Conservation (phyloP, 1,284 basidiomycete species). For the Thecaphora thlaspeos region DNA sequence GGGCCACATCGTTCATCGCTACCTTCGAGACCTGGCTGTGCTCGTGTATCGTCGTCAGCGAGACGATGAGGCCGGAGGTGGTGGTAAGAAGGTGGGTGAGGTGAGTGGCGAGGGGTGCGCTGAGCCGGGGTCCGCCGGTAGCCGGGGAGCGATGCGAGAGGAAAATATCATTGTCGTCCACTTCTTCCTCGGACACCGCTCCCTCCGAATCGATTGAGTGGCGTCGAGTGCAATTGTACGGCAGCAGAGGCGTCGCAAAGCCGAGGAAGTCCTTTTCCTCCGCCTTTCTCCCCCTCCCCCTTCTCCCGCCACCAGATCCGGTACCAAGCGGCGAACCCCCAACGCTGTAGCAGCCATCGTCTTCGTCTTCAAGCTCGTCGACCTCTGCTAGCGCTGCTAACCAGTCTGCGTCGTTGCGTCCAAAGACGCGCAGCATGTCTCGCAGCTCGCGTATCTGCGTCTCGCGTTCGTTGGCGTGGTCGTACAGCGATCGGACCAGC, state of each 20-base stretch:
- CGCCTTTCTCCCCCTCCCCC: neutral
- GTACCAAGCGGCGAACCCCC: neutral
- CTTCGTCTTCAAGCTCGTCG: neutral
- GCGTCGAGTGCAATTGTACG: no score
- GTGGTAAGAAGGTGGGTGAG: slow-evolving; percentile 15
- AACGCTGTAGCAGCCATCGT: neutral
- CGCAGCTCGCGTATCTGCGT: slow-evolving; percentile 33
- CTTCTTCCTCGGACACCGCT: neutral
- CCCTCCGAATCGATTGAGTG: no score
- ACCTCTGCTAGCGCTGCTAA: slow-evolving; percentile 1
- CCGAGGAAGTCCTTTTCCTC: neutral
- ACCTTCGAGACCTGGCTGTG: slow-evolving; percentile 31
- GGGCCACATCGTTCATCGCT: slow-evolving; percentile 18
- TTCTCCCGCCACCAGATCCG: neutral
- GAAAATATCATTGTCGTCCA: neutral
- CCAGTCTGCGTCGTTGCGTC: slow-evolving; percentile 7
- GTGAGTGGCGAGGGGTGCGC: neutral
- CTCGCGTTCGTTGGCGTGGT: slow-evolving; percentile 17
- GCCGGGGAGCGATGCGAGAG: neutral
- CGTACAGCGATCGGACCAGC: slow-evolving; percentile 16
- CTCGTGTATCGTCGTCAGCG: slow-evolving; percentile 24
- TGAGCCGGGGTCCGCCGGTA: neutral
- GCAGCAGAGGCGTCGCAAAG: neutral
- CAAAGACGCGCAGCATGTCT: slow-evolving; percentile 13
- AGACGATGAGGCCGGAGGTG: slow-evolving; percentile 9